Conservation (phyloP, 2,329 filamentous ascomycete species). For the Leptoxyphium fumago region DNA sequence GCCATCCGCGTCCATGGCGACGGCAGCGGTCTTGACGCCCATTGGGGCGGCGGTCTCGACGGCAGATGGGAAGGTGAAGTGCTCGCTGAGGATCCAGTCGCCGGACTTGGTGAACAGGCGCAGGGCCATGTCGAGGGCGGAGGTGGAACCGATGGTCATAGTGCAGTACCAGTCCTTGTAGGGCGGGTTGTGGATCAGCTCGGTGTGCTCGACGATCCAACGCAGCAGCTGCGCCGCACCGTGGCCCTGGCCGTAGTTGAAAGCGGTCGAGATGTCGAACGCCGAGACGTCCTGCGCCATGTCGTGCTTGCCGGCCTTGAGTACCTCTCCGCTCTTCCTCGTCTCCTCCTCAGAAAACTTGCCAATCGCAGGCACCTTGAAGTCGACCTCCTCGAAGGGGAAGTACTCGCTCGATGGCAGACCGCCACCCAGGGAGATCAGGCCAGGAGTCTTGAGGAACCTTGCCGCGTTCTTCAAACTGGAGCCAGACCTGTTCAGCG, state of each 20-base stretch:
- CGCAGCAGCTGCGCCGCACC: constrained; percentile 78
- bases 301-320: constrained; percentile 74
- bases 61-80: constrained; percentile 76
- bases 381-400: constrained; percentile 63
- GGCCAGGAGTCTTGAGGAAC: constrained; percentile 62
- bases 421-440: constrained; percentile 87
- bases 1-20: constrained; percentile 53
- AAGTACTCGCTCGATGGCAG: constrained; percentile 83
- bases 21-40: constrained; percentile 44
- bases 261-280: constrained; percentile 68
- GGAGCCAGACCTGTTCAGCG: constrained; percentile 38
- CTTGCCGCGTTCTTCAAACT: constrained; percentile 73
- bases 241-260: constrained; percentile 85
- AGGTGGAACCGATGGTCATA: constrained; percentile 75
- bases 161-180: constrained; percentile 84
- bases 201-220: constrained; percentile 88
- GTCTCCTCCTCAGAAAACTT: constrained; percentile 58
- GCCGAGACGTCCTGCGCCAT: constrained; percentile 46
- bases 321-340: constrained; percentile 40
- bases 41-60: constrained; percentile 50
- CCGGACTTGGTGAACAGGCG: constrained; percentile 66
- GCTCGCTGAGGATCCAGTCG: constrained; percentile 72
- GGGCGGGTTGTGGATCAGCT: constrained; percentile 72
- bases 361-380: constrained; percentile 57
- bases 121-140: constrained; percentile 66